Evolutionary conservation across 1,284 basidiomycete genomes (phyloP), one percentile per base, ranked within the genome.

Genomic region (Polyporus tsugae): DNA sequence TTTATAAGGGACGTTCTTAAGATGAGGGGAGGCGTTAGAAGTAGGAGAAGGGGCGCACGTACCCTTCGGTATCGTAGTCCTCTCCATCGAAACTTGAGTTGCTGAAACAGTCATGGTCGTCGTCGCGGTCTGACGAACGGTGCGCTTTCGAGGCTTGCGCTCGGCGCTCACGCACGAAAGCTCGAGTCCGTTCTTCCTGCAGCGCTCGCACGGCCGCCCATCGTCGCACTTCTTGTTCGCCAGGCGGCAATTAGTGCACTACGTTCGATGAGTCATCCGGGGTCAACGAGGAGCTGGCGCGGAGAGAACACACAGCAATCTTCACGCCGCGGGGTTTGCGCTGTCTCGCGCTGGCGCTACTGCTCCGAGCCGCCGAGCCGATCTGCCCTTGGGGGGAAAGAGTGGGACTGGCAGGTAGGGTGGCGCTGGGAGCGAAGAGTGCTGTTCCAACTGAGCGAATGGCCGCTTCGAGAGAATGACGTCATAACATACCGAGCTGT

Each of bases 191-290:
- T 38, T 38, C 44, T 57, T 66, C 58, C 66, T 33, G 64, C 71
- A 72, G 15, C 71, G 68, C 36, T 29, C 33, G 52, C 71, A 72
- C 5, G 71, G 71, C 46, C 68, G 63, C 6, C 60, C 71, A 29
- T 72, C 68, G 68, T 72, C 71, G 62, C 71, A 72, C 25, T 44
- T 60, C 68, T 72, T 72, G 62, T 64, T 66, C 19, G 64, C 66
- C n/a, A 39, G 41, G 13, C 64, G 68, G 36, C 71, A 72, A 52
- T 72, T 67, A 19, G 71, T 72, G 57, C 71, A 72, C 71, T 72
- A 49, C 2, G 46, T 10, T 41, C 35, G 42, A 17, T 62, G n/a
- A 64, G 63, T 64, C 67, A 64, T 62, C 59, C 58, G 36, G 15
- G 46, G 57, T 38, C 4, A 19, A 33, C 29, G n/a, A 17, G 25